These are phyloP conservation scores for Diaporthe citrichinensis DNA, from an alignment of 2,329 filamentous ascomycete species.

Conservation along the genomic window DNA sequence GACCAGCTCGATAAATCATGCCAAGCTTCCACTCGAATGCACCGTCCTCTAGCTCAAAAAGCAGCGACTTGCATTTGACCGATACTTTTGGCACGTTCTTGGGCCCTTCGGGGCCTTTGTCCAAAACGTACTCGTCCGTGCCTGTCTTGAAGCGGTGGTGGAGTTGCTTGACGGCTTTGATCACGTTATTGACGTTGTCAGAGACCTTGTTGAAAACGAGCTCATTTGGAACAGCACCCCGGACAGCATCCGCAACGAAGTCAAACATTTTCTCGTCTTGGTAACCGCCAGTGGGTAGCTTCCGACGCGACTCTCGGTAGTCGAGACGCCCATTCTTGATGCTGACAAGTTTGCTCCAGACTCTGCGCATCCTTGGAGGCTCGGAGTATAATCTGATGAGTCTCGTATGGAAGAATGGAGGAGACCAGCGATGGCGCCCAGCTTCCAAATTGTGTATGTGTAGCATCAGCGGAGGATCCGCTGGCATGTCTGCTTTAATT, in stretches of 20 bases:
- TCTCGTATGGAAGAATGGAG: constrained; percentile 83
- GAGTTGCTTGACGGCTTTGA: constrained; percentile 91
- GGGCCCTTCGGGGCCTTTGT: constrained; percentile 87
- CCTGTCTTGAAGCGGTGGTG: constrained; percentile 92
- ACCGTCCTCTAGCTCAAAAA: constrained; percentile 96
- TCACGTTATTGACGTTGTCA: constrained; percentile 91
- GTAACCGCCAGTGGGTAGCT: constrained; percentile 69
- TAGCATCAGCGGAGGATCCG: constrained; percentile 91
- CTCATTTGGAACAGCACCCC: constrained; percentile 91
- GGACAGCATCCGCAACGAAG: constrained; percentile 85
- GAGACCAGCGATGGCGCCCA: constrained; percentile 88
- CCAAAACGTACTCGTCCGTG: constrained; percentile 88
- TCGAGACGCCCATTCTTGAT: constrained; percentile 87
- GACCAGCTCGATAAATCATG: constrained; percentile 90
- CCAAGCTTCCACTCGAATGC: constrained; percentile 98
- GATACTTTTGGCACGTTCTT: constrained; percentile 91
- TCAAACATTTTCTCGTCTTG: constrained; percentile 88
- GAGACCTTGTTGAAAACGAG: constrained; percentile 90
- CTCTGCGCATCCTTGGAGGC: constrained; percentile 83
- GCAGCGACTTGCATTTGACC: constrained; percentile 82
- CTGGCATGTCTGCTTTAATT: constrained; percentile 88
- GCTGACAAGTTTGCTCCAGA: constrained; percentile 90
- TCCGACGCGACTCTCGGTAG: constrained; percentile 81
- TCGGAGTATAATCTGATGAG: constrained; percentile 89
- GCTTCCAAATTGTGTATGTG: constrained; percentile 87